Base-by-base conservation (phyloP, 1,284 basidiomycete genomes). In the Cutaneotrichosporon dermatis region DNA sequence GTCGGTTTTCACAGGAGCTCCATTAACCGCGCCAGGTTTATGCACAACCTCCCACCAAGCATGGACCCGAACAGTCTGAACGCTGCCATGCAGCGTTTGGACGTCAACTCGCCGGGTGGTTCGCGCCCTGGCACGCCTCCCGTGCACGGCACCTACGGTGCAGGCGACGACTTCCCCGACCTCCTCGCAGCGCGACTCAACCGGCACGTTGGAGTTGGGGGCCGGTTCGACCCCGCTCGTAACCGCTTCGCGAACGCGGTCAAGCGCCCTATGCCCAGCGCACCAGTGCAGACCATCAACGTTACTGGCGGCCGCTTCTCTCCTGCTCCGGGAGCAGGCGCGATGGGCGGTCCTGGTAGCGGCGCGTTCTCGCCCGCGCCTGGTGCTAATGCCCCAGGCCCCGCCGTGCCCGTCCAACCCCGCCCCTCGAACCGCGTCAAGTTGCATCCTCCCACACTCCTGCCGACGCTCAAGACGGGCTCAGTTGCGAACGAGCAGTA, bases 401-500 rank as follows among this genome's bases (percentile, higher is more conserved):
- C 52, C 83, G 49, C 61, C n/a, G 64, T 65, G 12, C 59, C 62
- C 8, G 67, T 66, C 8, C 61, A 89, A n/a, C 89, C 89, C n/a
- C 84, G 88, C 56, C 82, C 89, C 3, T 94, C 91, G 4, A 87
- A 88, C 0, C 85, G 93, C 25, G 77, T 94, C 65, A 89, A 88
- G 73, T 78, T 99, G 35, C 89, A 87, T 11, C 82, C 89, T 4
- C 90, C 96, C 0, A 82, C 85, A 3, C 80, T 99, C 16, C 79
- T 99, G 5, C 95, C 95, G 0, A 97, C 93, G 0, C 80, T 99
- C 11, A 81, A 86, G 0, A 95, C 92, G 0, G 92, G 92, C 15
- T 84, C 88, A 48, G 78, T 85, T 0, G 79, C 94, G 41, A 92
- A 87, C 72, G 82, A 78, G 51, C 77, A 95, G 65, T 98, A 99